phyloP scores from a whole-genome alignment of 345 rosid genomes.

The Limnanthes douglasii region DNA sequence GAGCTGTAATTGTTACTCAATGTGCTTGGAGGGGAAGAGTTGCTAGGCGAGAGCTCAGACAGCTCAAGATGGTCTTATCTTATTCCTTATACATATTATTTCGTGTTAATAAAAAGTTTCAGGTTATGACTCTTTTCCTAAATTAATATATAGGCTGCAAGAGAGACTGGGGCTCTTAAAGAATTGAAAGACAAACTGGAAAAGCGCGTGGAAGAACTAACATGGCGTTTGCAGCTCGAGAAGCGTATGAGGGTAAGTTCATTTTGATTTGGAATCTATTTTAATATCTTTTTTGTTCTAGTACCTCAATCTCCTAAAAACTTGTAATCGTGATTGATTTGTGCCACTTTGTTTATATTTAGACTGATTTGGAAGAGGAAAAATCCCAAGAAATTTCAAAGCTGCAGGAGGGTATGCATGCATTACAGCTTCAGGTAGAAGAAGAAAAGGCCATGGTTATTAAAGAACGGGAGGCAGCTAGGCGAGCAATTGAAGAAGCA shows the following conservation, averaged over 20 bases:
- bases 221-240: conserved; percentile 96
- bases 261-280: conserved; percentile 1
- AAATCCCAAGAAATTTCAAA: conserved; percentile 84
- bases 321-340: too few species aligned
- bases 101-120: conserved; percentile 1
- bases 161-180: conserved; percentile 96
- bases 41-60: conserved; percentile 83
- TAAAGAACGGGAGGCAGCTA: conserved; percentile 82
- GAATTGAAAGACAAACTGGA: conserved; percentile 98
- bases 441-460: conserved; percentile 72
- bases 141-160: conserved; percentile 58
- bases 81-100: not conserved
- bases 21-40: conserved; percentile 98
- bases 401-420: conserved; percentile 64
- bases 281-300: not conserved
- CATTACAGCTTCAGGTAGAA: conserved; percentile 70
- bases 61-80: conserved; percentile 68
- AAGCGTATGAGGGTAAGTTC: conserved; percentile 80
- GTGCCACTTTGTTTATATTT: conserved; percentile 3
- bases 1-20: conserved; percentile 65
- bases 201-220: conserved; percentile 93
- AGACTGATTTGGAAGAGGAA: conserved; percentile 95
- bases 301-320: too few species aligned
- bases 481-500: conserved; percentile 92
- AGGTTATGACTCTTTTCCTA: conserved; percentile 10